Conservation (phyloP, 768 basidiomycete genomes). For the Pluteus cervinus region DNA sequence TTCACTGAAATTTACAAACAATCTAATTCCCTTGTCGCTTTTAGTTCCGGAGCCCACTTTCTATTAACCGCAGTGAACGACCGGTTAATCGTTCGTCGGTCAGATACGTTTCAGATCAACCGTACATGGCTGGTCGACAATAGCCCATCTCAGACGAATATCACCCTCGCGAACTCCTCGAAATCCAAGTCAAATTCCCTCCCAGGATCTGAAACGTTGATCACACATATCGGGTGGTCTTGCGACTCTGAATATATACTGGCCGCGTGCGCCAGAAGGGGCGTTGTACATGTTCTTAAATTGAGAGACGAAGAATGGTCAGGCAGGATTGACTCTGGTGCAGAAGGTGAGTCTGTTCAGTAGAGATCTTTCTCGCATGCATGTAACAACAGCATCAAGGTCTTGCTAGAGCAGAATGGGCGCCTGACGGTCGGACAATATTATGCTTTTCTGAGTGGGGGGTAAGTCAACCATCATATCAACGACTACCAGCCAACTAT, state of each 20-base stretch:
- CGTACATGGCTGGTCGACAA: conserved; percentile 71
- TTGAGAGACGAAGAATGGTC: conserved; percentile 75
- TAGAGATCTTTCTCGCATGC: neutral
- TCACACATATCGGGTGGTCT: conserved; percentile 82
- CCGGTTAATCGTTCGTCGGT: conserved; percentile 75
- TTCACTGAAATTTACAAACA: conserved; percentile 85
- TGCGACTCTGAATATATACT: conserved; percentile 84
- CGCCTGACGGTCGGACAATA: conserved; percentile 74
- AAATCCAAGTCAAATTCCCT: conserved; percentile 23
- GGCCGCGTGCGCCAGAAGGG: conserved; percentile 68
- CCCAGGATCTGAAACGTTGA: conserved; percentile 31
- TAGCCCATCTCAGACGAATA: conserved; percentile 44
- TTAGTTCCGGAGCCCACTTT: conserved; percentile 86
- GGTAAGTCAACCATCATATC: conserved; percentile 44
- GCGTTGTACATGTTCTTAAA: conserved; percentile 72
- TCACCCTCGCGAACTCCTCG: conserved; percentile 29
- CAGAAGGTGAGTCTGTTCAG: conserved; percentile 45
- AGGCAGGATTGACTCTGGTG: conserved; percentile 72
- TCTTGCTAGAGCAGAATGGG: conserved; percentile 86
- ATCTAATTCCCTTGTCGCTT: conserved; percentile 60
- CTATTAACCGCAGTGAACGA: conserved; percentile 76
- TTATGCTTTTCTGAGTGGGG: conserved; percentile 93
- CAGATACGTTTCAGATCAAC: conserved; percentile 79
- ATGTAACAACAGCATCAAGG: conserved; percentile 30
- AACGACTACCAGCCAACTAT: conserved; percentile 3